Evolutionary conservation across 345 rosid species (phyloP).

Genomic region (Salix dunnii): DNA sequence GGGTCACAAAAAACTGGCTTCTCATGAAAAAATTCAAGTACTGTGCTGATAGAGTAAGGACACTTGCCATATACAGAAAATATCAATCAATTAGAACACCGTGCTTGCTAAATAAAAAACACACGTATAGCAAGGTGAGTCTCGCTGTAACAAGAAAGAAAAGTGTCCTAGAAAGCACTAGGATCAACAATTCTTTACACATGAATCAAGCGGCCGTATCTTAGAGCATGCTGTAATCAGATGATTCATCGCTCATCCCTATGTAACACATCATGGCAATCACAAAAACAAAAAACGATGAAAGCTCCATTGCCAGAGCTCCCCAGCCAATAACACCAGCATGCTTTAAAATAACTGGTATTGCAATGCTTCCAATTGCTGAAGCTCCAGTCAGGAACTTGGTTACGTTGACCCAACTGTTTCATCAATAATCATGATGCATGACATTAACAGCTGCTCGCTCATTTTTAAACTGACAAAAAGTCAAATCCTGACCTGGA

Average conservation of each 20-base stretch:
- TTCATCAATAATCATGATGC: constrained; percentile 6
- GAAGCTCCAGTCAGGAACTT: constrained; percentile 95
- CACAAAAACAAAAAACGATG: constrained; percentile 66
- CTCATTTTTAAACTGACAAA: background rate
- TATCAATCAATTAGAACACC: background rate
- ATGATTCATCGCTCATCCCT: constrained; percentile 41
- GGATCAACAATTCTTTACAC: background rate
- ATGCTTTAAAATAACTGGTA: constrained; percentile 85
- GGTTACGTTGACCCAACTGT: constrained; percentile 88
- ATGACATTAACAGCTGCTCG: background rate
- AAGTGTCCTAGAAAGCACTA: background rate
- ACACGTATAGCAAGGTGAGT: background rate
- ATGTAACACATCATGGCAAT: constrained; percentile 70
- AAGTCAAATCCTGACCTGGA: constrained; percentile 5
- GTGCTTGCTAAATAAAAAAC: background rate
- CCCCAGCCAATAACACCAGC: constrained; percentile 96
- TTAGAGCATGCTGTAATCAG: constrained; percentile 52
- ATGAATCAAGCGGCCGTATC: constrained; percentile 1
- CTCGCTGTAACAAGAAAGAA: background rate
- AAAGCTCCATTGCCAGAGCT: constrained; percentile 76
- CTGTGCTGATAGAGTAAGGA: background rate
- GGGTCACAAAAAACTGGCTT: no score
- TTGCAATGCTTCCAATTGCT: constrained; percentile 84
- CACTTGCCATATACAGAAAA: background rate
- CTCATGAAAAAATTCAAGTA: no score